Evolutionary conservation across 2,329 filamentous ascomycete genomes (phyloP), one percentile per base, ranked within the genome.

Genomic region (Xylaria sp.): DNA sequence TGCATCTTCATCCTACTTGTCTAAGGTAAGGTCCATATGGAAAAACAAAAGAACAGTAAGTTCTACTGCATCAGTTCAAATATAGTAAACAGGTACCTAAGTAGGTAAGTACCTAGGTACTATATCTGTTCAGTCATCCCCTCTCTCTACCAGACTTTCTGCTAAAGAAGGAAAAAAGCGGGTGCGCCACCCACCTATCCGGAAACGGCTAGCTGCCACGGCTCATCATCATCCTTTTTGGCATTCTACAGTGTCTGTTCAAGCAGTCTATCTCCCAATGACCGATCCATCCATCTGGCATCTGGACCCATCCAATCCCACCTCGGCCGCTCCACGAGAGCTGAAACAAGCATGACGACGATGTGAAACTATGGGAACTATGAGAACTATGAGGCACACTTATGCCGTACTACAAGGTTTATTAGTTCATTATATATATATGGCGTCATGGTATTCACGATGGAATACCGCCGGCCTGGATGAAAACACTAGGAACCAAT

Each of bases 161-260:
- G 28, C 38, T 21, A 21, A 23, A 46, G 25, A 57, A 52, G 38
- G 43, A 45, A 54, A 60, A n/a, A n/a, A n/a, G n/a, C n/a, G n/a
- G n/a, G n/a, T n/a, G n/a, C n/a, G n/a, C n/a, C n/a, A n/a, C n/a
- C n/a, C n/a, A n/a, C n/a, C n/a, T 17, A 14, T 46, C 62, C 37
- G 19, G 21, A 64, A 61, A 37, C 23, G 50, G 62, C 21, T 64
- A 64, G 62, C 54, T 64, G 55, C 62, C 62, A 58, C 58, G 47
- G 42, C 58, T 25, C 57, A 63, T 63, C 56, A 56, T 50, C 51
- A 56, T 31, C 28, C 4, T 31, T 45, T 50, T 35, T 50, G 28
- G 43, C 54, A 47, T 60, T 31, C 5, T 31, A 31, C 28, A n/a
- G n/a, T n/a, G n/a, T 11, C 21, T 14, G 25, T 23, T 25, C 37